Evolutionary conservation across 768 basidiomycete genomes (phyloP).

Genomic region (Amanita fuliginea): DNA sequence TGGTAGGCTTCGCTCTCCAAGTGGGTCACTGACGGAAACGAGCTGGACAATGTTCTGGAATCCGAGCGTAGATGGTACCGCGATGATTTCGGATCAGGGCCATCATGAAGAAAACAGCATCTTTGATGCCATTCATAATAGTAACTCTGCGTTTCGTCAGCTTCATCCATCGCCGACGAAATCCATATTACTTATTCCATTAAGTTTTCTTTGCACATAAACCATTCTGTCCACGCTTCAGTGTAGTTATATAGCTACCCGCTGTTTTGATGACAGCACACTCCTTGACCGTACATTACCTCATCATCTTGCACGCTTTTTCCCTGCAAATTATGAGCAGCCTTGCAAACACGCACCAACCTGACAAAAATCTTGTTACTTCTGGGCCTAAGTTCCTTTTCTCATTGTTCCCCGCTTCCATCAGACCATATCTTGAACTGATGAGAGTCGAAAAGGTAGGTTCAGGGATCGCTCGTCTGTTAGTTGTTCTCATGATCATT

Average conservation of each 20-base stretch:
- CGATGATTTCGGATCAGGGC: neutral
- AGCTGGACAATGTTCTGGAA: neutral
- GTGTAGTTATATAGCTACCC: no score
- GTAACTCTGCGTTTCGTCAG: no score
- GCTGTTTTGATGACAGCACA: no score
- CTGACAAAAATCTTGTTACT: constrained; percentile 10
- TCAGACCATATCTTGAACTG: constrained; percentile 35
- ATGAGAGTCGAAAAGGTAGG: constrained; percentile 36
- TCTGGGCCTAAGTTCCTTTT: constrained; percentile 20
- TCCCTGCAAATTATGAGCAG: neutral
- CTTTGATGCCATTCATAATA: neutral
- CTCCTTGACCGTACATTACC: no score
- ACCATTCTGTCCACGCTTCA: no score
- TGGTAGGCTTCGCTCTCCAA: neutral
- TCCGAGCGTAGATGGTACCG: neutral
- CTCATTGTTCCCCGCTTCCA: constrained; percentile 11
- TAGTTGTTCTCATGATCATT: neutral
- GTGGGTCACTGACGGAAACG: neutral
- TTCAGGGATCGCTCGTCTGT: neutral
- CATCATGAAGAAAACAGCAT: neutral
- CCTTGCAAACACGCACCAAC: constrained; percentile 12
- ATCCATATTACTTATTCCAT: no score
- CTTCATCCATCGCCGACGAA: no score
- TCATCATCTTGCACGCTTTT: no score
- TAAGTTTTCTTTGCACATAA: no score